Percentiles rank a stretch among this genome's conserved stretches.
Evolutionary conservation across 768 basidiomycete genomes (phyloP).

Genomic region (Termitomyces sp.): DNA sequence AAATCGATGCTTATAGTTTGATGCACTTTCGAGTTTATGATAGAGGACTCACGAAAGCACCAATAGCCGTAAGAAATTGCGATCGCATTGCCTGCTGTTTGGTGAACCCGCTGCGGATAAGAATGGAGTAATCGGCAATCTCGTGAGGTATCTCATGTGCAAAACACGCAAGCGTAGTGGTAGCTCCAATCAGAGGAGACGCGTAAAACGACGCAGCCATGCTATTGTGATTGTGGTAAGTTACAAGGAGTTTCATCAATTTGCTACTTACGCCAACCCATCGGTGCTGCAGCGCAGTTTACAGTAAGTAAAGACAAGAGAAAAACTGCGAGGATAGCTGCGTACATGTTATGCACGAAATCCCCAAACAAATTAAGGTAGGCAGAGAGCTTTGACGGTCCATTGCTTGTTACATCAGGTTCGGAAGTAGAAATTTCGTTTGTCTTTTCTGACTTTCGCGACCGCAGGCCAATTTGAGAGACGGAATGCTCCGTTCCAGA

Average conservation of each 20-base stretch:
- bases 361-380: slow-evolving; percentile 93
- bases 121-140: slow-evolving; percentile 96
- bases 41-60: slow-evolving; percentile 74
- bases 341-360: slow-evolving; percentile 91
- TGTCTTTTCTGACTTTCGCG: slow-evolving; percentile 36
- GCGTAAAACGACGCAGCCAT: slow-evolving; percentile 98
- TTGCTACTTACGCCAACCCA: slow-evolving; percentile 64
- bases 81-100: slow-evolving; percentile 92
- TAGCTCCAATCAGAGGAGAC: slow-evolving; percentile 90
- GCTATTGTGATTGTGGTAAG: slow-evolving; percentile 30
- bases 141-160: slow-evolving; percentile 95
- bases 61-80: slow-evolving; percentile 88
- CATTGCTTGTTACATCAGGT: slow-evolving; percentile 29
- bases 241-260: background rate
- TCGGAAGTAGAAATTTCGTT: slow-evolving; percentile 17
- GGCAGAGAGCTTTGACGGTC: slow-evolving; percentile 82
- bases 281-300: slow-evolving; percentile 60
- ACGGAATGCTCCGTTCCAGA: slow-evolving; percentile 44
- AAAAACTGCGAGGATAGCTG: slow-evolving; percentile 8
- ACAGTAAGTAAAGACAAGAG: slow-evolving; percentile 10
- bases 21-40: slow-evolving; percentile 15
- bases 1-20: slow-evolving; percentile 13
- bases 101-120: slow-evolving; percentile 85
- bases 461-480: slow-evolving; percentile 45
- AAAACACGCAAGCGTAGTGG: slow-evolving; percentile 93